phyloP scores from a whole-genome alignment of 768 basidiomycete genomes.

The Phaeotremella fagi region DNA sequence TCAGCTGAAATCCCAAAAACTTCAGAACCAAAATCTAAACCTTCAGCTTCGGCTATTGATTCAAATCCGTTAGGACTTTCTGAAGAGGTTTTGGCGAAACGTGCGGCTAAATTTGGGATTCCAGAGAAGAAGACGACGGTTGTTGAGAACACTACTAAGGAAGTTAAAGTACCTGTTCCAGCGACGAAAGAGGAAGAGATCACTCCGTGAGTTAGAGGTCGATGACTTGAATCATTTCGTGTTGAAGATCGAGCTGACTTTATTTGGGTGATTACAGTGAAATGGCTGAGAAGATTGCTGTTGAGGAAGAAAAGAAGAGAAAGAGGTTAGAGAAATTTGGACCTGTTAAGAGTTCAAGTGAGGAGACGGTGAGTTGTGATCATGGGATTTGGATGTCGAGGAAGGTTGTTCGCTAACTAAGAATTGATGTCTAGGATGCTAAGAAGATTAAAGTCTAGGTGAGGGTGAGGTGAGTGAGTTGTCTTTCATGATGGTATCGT shows the following conservation, averaged over 20 bases:
- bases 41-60: slow-evolving; percentile 20
- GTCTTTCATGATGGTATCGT: no score
- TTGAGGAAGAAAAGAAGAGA: slow-evolving; percentile 46
- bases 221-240: neutral
- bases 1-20: slow-evolving; percentile 2
- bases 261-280: slow-evolving; percentile 18
- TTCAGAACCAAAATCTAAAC: slow-evolving; percentile 3
- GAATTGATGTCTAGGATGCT: slow-evolving; percentile 14
- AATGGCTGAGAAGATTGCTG: slow-evolving; percentile 32
- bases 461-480: no score
- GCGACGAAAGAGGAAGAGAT: slow-evolving; percentile 2
- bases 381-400: no score
- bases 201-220: neutral
- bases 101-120: slow-evolving; percentile 40
- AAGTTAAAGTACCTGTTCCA: no score
- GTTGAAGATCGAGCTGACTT: slow-evolving; percentile 18
- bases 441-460: slow-evolving; percentile 39
- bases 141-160: neutral
- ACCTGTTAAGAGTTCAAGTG: slow-evolving; percentile 7
- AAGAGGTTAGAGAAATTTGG: slow-evolving; percentile 45
- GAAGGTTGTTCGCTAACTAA: no score
- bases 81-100: slow-evolving; percentile 34
- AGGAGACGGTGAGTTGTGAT: slow-evolving; percentile 18
- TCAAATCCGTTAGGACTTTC: slow-evolving; percentile 23
- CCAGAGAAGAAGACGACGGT: slow-evolving; percentile 25